Base-by-base conservation (phyloP, 371 early-diverging fungal species). In the Coemansia sp. region DNA sequence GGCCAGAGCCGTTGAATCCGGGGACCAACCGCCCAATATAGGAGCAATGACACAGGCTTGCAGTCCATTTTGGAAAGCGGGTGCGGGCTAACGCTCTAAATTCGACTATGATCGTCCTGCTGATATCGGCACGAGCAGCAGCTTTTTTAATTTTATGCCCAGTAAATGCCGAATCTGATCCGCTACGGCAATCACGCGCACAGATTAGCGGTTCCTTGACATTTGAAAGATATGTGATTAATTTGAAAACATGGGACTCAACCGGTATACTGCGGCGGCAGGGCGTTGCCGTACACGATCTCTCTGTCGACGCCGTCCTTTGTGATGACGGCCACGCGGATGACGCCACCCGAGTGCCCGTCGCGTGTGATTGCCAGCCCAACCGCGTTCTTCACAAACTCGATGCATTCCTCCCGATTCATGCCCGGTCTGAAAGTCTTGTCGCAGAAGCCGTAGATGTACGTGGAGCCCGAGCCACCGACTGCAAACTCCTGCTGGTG, bases 391-490 rank as follows among this genome's bases (percentile, higher is more conserved):
- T 91, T 97, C 33, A 95, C 94, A 87, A 99, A 99, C 33, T 87
- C 84, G 57, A 98, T 80, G 55, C 91, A 90, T 77, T 99, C 94
- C 41, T 98, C 95, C 57, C 83, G 80, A 33, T 76, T 88, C 98
- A 99, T 97, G 55, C 84, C 83, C 26, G 88, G 88, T 57, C 82
- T 88, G 79, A 83, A 99, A 11, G 78, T 67, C 55, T 93, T 83
- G 83, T 99, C 99, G 77, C 98, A 98, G 79, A 92, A 98, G 62
- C 99, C 99, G 72, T 98, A 98, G 68, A 99, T 97, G 78, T 92
- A 99, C 9, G 92, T 88, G 31, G 98, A 98, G 35, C 99, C 99
- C 68, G 92, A 92, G 40, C 98, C 99, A 61, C 96, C 99, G 77
- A 99, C 93, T 7, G 99, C 89, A 84, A 92, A 98, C 12, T 96